Percentiles rank a stretch among this genome's conserved stretches.
phyloP scores from a whole-genome alignment of 805 yeast species.

The Kluyveromyces wickerhamii region DNA sequence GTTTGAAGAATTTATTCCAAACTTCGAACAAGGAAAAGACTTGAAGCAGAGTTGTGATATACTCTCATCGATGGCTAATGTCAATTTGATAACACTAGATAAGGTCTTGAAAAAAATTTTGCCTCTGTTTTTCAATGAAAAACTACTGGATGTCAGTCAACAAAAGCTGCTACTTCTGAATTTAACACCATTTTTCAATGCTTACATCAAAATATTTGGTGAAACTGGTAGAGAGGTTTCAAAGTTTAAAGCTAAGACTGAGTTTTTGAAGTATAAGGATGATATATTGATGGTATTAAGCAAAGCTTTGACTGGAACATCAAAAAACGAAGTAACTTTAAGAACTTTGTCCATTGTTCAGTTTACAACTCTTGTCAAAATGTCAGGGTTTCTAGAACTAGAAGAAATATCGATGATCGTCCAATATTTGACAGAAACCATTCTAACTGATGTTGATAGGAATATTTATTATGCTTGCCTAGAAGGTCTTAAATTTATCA shows the following conservation, averaged over 20 bases:
- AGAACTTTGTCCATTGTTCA: slow-evolving; percentile 60
- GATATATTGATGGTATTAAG: slow-evolving; percentile 59
- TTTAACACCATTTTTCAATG: slow-evolving; percentile 48
- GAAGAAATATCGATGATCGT: slow-evolving; percentile 57
- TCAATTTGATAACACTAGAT: slow-evolving; percentile 41
- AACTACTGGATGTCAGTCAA: slow-evolving; percentile 41
- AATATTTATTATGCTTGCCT: slow-evolving; percentile 47
- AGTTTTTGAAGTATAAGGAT: slow-evolving; percentile 48
- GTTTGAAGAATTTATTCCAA: slow-evolving; percentile 45
- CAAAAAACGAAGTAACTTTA: slow-evolving; percentile 61
- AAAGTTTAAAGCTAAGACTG: slow-evolving; percentile 21
- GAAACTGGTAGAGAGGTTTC: slow-evolving; percentile 10
- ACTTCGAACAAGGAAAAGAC: slow-evolving; percentile 43
- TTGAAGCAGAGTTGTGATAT: slow-evolving; percentile 57
- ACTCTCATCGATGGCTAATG: slow-evolving; percentile 46
- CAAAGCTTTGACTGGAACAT: slow-evolving; percentile 58
- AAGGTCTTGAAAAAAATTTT: slow-evolving; percentile 39
- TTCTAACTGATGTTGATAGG: slow-evolving; percentile 44
- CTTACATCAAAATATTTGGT: slow-evolving; percentile 41
- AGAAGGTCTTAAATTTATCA: slow-evolving; percentile 43
- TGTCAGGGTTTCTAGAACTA: slow-evolving; percentile 39
- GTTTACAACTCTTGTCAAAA: slow-evolving; percentile 46
- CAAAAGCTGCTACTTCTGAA: slow-evolving; percentile 55
- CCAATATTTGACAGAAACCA: slow-evolving; percentile 56
- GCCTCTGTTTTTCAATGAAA: slow-evolving; percentile 34